phyloP scores from a whole-genome alignment of 768 basidiomycete species.

The Phylloporus scabripes region DNA sequence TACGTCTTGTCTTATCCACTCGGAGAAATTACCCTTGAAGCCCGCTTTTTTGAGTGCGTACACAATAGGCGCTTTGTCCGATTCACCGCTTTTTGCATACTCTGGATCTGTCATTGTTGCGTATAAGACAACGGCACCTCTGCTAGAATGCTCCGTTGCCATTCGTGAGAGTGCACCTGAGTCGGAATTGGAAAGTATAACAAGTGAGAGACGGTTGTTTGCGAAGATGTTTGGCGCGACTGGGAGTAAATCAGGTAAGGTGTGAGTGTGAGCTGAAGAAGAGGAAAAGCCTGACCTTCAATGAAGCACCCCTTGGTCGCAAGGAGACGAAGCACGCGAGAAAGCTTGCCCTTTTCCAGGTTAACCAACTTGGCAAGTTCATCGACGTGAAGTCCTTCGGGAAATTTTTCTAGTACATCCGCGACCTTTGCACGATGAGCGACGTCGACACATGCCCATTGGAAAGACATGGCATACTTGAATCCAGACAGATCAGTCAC shows the following conservation, averaged over 20 bases:
- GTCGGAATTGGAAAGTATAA: constrained; percentile 15
- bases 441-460: constrained; percentile 24
- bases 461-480: constrained; percentile 18
- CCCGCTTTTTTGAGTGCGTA: constrained; percentile 18
- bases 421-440: constrained; percentile 23
- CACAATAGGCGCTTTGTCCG: constrained; percentile 18
- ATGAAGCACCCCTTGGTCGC: constrained; percentile 28
- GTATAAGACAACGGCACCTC: constrained; percentile 15
- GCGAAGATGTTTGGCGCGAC: constrained; percentile 27
- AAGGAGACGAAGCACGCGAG: constrained; percentile 27
- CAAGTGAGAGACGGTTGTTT: constrained; percentile 31
- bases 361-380: constrained; percentile 8
- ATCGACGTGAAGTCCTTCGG: constrained; percentile 25
- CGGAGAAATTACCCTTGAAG: constrained; percentile 15
- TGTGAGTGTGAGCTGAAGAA: not conserved
- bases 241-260: not conserved
- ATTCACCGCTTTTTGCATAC: constrained; percentile 19
- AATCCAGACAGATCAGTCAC: not conserved
- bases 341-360: constrained; percentile 26
- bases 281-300: constrained; percentile 18
- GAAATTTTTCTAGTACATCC: constrained; percentile 21
- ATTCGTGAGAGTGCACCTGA: constrained; percentile 7
- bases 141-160: constrained; percentile 8
- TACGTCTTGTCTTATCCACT: constrained; percentile 21
- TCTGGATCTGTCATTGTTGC: constrained; percentile 23